Evolutionary conservation across 805 yeast genomes (phyloP), one percentile per base, ranked within the genome.

Genomic region (Priceomyces medius): DNA sequence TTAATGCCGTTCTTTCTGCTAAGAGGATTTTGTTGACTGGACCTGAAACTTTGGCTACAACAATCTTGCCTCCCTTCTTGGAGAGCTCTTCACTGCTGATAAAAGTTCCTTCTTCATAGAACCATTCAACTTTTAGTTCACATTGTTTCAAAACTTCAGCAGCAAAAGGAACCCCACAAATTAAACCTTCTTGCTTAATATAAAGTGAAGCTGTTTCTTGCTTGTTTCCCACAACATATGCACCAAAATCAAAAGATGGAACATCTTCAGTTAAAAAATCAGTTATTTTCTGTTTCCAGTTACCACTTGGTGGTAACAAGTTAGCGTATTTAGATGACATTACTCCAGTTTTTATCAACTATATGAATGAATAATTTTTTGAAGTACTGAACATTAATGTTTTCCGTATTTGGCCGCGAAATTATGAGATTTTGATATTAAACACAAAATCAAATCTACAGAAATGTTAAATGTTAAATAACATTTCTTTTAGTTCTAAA

Each of bases 181-280:
- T 66, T 4, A 88, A 71, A 19, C 97, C 97, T 31, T 73, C 69
- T 45, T 83, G 83, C 63, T 90, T 90, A 73, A 95, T 85, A 64
- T 77, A 84, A 32, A 90, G 68, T 2, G 87, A 80, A 2, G 96
- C 97, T 2, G 80, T 70, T 54, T 87, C 85, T 3, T 51, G 50
- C 33, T 74, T 82, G 40, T 76, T 74, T 9, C 98, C 97, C n/a
- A 91, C 98, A 2, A 91, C 98, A 54, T 68, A 88, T 2, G 97
- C 98, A 24, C 98, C 98, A 54, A 83, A 85, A 61, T 90, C 98
- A 54, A 91, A 91, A 0, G 95, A 80, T 1, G 98, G 97, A 12
- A 86, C 91, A 54, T 90, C 98, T 56, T 90, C 98, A 4, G 77
- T 70, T 10, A 90, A 68, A 83, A 88, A 90, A 33, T 68, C 72